phyloP scores from a whole-genome alignment of 768 basidiomycete species.

The Pilatotrama ljubarskyi region DNA sequence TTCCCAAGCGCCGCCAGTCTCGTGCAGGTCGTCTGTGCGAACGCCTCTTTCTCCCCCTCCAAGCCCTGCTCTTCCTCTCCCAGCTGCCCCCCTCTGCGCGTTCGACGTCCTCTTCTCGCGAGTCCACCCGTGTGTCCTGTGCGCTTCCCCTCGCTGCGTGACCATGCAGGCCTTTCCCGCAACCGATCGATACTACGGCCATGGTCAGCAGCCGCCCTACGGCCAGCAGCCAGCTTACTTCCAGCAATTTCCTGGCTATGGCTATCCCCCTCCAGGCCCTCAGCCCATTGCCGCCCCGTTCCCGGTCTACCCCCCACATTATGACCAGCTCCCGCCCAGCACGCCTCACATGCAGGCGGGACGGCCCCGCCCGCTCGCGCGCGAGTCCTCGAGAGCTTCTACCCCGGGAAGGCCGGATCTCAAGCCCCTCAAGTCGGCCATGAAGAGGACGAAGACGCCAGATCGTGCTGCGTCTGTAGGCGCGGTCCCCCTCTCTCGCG shows the following conservation, averaged over 20 bases:
- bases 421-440: slow-evolving; percentile 52
- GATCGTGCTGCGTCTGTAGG: slow-evolving; percentile 21
- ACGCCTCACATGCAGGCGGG: slow-evolving; percentile 16
- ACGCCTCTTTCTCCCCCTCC: background rate
- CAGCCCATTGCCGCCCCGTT: slow-evolving; percentile 19
- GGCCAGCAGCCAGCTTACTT: slow-evolving; percentile 8
- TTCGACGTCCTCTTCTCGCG: background rate
- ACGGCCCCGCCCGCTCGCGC: slow-evolving; percentile 17
- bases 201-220: slow-evolving; percentile 13
- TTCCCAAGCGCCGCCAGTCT: slow-evolving; percentile 29
- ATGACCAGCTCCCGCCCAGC: slow-evolving; percentile 14
- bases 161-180: slow-evolving; percentile 27
- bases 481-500: slow-evolving; percentile 13
- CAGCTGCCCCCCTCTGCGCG: slow-evolving; percentile 7
- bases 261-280: slow-evolving; percentile 9
- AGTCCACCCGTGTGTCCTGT: background rate
- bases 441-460: slow-evolving; percentile 47
- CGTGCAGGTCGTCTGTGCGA: slow-evolving; percentile 7
- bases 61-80: background rate
- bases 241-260: slow-evolving; percentile 24
- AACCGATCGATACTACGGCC: slow-evolving; percentile 18
- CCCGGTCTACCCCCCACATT: slow-evolving; percentile 20
- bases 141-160: slow-evolving; percentile 3
- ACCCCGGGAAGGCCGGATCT: slow-evolving; percentile 7
- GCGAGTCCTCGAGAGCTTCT: slow-evolving; percentile 14